phyloP scores from a whole-genome alignment of 805 yeast genomes.

The Ogataea dorogensis region DNA sequence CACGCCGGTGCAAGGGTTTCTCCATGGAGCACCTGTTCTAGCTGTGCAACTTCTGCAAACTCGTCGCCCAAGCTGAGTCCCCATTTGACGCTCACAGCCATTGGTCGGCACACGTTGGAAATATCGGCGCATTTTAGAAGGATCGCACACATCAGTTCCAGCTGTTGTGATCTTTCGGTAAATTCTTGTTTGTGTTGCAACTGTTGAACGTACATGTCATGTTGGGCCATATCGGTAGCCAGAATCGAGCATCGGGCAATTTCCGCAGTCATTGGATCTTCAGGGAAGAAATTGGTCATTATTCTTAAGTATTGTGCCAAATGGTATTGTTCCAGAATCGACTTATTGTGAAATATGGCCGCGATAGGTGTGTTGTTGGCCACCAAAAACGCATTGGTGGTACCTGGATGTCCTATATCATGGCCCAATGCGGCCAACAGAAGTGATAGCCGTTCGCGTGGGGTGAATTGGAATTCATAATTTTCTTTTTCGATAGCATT shows the following conservation, averaged over 20 bases:
- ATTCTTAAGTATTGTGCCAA: conserved; percentile 57
- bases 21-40: conserved; percentile 40
- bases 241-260: conserved; percentile 38
- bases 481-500: conserved; percentile 6
- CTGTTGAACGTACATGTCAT: conserved; percentile 63
- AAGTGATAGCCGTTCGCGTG: conserved; percentile 52
- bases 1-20: conserved; percentile 2
- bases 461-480: conserved; percentile 14
- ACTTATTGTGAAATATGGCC: conserved; percentile 54
- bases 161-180: conserved; percentile 26
- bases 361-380: conserved; percentile 64
- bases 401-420: conserved; percentile 95
- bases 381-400: conserved; percentile 73
- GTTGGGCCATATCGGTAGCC: conserved; percentile 94
- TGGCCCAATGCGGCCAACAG: conserved; percentile 88
- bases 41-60: conserved; percentile 60
- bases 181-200: conserved; percentile 38
- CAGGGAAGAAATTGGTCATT: conserved; percentile 17
- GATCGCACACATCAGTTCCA: conserved; percentile 55
- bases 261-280: conserved; percentile 6
- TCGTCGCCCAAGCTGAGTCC: conserved; percentile 77
- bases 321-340: conserved; percentile 84
- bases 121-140: conserved; percentile 94
- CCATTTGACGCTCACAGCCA: conserved; percentile 79
- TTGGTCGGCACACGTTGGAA: conserved; percentile 84